Evolutionary conservation across 108 stramenopile genomes (phyloP).

Genomic region (Epipyxis sp.): DNA sequence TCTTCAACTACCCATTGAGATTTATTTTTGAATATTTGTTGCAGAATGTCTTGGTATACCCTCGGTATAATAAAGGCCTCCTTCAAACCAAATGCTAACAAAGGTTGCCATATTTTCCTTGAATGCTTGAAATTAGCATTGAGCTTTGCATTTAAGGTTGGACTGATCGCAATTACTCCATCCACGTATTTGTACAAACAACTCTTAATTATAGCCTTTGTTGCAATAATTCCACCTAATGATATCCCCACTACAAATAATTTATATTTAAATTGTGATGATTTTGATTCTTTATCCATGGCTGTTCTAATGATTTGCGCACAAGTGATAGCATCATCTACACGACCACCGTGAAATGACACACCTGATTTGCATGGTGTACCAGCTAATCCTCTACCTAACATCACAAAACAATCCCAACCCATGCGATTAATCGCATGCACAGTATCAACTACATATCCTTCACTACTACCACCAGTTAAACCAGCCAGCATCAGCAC

Average conservation of each 20-base stretch:
- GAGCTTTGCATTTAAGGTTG: neutral
- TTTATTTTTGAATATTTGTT: neutral
- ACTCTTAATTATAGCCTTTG: neutral
- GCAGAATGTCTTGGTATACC: neutral
- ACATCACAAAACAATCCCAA: neutral
- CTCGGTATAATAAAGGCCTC: neutral
- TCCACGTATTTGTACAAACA: neutral
- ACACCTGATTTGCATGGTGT: neutral
- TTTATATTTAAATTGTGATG: too few species aligned
- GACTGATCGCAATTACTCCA: neutral
- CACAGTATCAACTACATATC: neutral
- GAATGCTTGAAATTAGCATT: neutral
- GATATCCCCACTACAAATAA: neutral
- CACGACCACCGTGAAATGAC: neutral
- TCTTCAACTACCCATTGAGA: neutral
- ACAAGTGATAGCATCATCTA: neutral
- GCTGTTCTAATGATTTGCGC: neutral
- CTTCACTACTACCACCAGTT: neutral
- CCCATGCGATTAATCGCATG: neutral
- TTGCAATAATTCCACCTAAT: neutral
- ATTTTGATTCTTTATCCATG: neutral
- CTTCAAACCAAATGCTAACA: neutral
- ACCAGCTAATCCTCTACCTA: neutral
- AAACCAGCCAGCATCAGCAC: neutral
- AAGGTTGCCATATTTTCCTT: neutral